Evolutionary conservation across 345 rosid genomes (phyloP).

Genomic region (Eucalyptus leucophloia): DNA sequence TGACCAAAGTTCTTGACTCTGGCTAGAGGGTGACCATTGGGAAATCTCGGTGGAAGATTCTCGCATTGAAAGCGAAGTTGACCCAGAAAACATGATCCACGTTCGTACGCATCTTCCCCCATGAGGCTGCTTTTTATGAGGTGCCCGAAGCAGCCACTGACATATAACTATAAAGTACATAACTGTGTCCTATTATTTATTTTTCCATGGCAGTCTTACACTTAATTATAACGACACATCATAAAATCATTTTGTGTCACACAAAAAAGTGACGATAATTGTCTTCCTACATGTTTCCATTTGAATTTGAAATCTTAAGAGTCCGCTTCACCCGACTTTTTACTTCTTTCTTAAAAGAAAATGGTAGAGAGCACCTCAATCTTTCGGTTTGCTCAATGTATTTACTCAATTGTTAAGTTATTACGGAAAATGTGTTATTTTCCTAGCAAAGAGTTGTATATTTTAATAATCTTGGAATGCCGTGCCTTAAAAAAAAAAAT

Average conservation of each 20-base stretch:
- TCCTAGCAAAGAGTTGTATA: neutral
- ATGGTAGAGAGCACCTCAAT: neutral
- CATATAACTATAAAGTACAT: neutral
- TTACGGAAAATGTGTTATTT: neutral
- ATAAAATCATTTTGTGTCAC: neutral
- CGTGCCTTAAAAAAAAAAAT: neutral
- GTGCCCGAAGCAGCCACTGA: too few species aligned
- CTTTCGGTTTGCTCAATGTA: neutral
- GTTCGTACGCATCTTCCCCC: neutral
- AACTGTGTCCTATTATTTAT: neutral
- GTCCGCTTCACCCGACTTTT: neutral
- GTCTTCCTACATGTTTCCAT: neutral
- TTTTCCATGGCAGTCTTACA: fast-evolving
- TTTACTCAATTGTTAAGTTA: neutral
- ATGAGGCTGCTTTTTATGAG: neutral
- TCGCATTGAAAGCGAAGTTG: neutral
- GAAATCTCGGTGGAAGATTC: neutral
- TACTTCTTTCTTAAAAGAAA: neutral
- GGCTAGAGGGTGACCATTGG: neutral
- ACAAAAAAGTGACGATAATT: neutral
- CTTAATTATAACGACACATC: neutral
- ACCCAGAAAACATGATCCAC: neutral
- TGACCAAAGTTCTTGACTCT: neutral
- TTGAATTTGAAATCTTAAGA: neutral
- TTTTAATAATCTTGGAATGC: neutral